A percentile compares a stretch with the other conserved stretches of the same genome.
These are phyloP conservation scores for Eremomyces bilateralis DNA, from an alignment of 495 filamentous ascomycete genomes.

Conservation along the genomic window DNA sequence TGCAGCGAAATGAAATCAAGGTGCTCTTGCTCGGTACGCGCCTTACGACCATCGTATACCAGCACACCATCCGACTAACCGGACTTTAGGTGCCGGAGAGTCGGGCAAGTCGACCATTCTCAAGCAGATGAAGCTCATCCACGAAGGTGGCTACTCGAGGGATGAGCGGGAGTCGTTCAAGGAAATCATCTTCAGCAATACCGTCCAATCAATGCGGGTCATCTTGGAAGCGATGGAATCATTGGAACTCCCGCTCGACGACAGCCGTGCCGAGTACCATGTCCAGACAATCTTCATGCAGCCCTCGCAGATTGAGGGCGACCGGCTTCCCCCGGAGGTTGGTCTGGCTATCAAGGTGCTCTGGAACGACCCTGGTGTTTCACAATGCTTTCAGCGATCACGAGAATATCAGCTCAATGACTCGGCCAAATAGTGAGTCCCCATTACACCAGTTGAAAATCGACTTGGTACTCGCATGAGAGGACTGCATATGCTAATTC, in stretches of 20 bases:
- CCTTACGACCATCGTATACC: neutral
- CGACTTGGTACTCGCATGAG: too few relatives aligned
- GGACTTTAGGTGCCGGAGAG: constrained; percentile 68
- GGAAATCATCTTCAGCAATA: constrained; percentile 83
- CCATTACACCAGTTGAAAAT: too few relatives aligned
- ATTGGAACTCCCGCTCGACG: constrained; percentile 46
- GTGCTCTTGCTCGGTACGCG: constrained; percentile 22
- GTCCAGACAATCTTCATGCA: constrained; percentile 33
- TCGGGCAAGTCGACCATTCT: constrained; percentile 95
- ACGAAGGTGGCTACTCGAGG: constrained; percentile 77
- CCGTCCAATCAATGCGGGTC: constrained; percentile 33
- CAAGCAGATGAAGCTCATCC: constrained; percentile 98
- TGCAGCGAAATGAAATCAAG: constrained; percentile 24
- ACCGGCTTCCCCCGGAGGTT: constrained; percentile 39
- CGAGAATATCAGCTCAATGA: constrained; percentile 96
- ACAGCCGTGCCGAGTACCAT: constrained; percentile 55
- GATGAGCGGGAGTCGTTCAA: constrained; percentile 84
- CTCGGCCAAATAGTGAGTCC: constrained; percentile 73
- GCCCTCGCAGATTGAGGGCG: constrained; percentile 16
- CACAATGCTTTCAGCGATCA: constrained; percentile 65
- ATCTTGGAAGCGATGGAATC: constrained; percentile 80
- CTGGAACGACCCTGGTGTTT: constrained; percentile 69
- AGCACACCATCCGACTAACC: constrained; percentile 6
- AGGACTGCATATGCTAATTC: too few relatives aligned
- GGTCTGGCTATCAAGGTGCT: constrained; percentile 60